Percentiles rank a stretch among this genome's conserved stretches.
phyloP scores from a whole-genome alignment of 768 basidiomycete genomes.

The Plicaturopsis crispa region DNA sequence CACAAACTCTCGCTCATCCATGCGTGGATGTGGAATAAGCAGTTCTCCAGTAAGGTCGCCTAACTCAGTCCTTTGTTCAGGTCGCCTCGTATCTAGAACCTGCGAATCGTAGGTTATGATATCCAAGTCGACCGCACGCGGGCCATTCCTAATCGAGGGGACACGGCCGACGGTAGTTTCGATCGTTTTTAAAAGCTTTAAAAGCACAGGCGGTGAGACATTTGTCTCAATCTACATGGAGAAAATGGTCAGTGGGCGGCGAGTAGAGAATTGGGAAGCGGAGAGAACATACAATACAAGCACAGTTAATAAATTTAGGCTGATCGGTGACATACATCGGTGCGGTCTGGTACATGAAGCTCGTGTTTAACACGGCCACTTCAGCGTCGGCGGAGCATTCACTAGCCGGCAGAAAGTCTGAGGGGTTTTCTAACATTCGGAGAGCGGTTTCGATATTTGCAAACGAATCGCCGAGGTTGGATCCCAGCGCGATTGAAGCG shows the following conservation, averaged over 20 bases:
- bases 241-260: background rate
- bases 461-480: slow-evolving; percentile 86
- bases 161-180: slow-evolving; percentile 73
- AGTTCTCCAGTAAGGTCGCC: slow-evolving; percentile 62
- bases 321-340: slow-evolving; percentile 97
- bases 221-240: slow-evolving; percentile 69
- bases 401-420: slow-evolving; percentile 15
- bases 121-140: slow-evolving; percentile 86
- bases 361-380: slow-evolving; percentile 59
- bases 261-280: background rate
- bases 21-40: slow-evolving; percentile 75
- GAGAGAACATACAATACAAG: slow-evolving; percentile 64
- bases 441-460: slow-evolving; percentile 76
- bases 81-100: slow-evolving; percentile 49
- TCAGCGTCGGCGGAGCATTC: slow-evolving; percentile 13
- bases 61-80: slow-evolving; percentile 26
- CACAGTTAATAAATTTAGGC: slow-evolving; percentile 82
- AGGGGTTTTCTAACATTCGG: slow-evolving; percentile 53
- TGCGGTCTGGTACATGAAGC: slow-evolving; percentile 86
- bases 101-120: slow-evolving; percentile 65
- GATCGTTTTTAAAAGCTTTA: slow-evolving; percentile 61
- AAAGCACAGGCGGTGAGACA: slow-evolving; percentile 47
- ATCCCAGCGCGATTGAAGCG: slow-evolving; percentile 76
- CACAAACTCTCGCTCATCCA: slow-evolving; percentile 88
- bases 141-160: slow-evolving; percentile 76